Conservation (phyloP, 768 basidiomycete genomes). For the Lentinula boryana region DNA sequence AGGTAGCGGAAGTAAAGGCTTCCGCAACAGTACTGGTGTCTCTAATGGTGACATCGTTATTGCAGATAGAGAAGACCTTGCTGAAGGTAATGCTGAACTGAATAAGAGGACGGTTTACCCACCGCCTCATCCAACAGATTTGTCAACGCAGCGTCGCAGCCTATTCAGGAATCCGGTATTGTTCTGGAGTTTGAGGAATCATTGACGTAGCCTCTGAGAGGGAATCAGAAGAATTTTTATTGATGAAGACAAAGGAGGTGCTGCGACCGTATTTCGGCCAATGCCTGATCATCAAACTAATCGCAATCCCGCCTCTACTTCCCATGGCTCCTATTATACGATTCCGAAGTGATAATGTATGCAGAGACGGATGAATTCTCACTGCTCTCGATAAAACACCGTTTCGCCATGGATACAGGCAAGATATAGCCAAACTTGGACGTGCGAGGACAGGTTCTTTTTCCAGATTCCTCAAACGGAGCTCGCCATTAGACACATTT, state of each 20-base stretch:
- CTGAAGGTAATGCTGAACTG: conserved; percentile 15
- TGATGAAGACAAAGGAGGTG: too few relatives aligned
- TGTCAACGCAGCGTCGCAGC: conserved; percentile 14
- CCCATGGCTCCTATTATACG: background rate
- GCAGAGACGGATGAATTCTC: background rate
- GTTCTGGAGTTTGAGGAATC: background rate
- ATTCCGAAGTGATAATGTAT: background rate
- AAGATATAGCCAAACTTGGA: too few relatives aligned
- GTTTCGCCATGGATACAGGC: too few relatives aligned
- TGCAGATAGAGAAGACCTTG: conserved; percentile 17
- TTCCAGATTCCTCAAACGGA: too few relatives aligned
- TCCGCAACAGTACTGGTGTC: conserved; percentile 17
- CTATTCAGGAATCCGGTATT: conserved; percentile 8
- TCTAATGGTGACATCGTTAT: background rate
- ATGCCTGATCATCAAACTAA: conserved; percentile 1
- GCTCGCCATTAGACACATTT: too few relatives aligned
- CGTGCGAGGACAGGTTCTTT: too few relatives aligned
- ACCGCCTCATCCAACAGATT: conserved; percentile 6
- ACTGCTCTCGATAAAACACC: background rate
- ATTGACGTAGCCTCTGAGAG: too few relatives aligned
- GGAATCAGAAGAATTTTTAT: too few relatives aligned
- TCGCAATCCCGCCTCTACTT: background rate
- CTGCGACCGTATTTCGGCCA: background rate
- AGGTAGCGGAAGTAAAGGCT: conserved; percentile 7
- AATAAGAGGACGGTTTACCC: conserved; percentile 18